Percentiles rank a stretch among this genome's conserved stretches.
phyloP scores from a whole-genome alignment of 2,329 filamentous ascomycete species.

The Aspergillus latus region DNA sequence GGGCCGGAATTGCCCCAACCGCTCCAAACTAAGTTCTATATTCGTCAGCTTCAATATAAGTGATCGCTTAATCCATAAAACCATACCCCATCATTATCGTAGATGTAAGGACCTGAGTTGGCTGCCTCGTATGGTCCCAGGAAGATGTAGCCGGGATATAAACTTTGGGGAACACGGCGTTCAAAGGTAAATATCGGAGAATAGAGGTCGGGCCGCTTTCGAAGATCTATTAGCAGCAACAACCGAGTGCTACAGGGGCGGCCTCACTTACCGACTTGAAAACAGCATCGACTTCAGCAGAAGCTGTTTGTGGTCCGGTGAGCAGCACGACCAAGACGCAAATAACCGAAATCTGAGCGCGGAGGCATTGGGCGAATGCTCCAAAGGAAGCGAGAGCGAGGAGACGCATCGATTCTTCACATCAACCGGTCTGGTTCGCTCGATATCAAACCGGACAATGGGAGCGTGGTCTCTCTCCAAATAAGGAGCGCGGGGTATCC shows the following conservation, averaged over 20 bases:
- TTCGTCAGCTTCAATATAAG: constrained; percentile 7
- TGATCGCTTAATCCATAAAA: too few species aligned
- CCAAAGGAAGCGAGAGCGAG: constrained; percentile 17
- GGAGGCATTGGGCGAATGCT: constrained; percentile 15
- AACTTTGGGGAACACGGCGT: constrained; percentile 29
- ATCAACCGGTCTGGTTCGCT: constrained; percentile 20
- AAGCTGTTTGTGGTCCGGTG: constrained; percentile 17
- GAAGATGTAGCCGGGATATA: constrained; percentile 53
- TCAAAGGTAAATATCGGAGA: constrained; percentile 38
- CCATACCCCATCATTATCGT: constrained; percentile 52
- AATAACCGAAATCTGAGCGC: constrained; percentile 12
- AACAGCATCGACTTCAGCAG: constrained; percentile 33
- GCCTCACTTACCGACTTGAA: constrained; percentile 38
- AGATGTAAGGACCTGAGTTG: constrained; percentile 54
- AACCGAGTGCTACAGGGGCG: not conserved
- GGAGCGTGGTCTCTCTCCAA: not conserved
- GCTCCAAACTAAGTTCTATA: constrained; percentile 51
- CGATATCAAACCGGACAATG: constrained; percentile 2
- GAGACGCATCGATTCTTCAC: constrained; percentile 30
- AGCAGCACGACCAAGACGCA: constrained; percentile 23
- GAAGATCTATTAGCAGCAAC: not conserved
- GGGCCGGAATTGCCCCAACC: constrained; percentile 52
- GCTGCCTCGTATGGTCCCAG: constrained; percentile 51
- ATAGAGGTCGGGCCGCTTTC: constrained; percentile 42
- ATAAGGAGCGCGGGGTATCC: not conserved